Percentiles rank a stretch among this genome's conserved stretches.
These are phyloP conservation scores for Wickerhamomyces hampshirensis DNA, from an alignment of 805 yeast species.

Conservation along the genomic window DNA sequence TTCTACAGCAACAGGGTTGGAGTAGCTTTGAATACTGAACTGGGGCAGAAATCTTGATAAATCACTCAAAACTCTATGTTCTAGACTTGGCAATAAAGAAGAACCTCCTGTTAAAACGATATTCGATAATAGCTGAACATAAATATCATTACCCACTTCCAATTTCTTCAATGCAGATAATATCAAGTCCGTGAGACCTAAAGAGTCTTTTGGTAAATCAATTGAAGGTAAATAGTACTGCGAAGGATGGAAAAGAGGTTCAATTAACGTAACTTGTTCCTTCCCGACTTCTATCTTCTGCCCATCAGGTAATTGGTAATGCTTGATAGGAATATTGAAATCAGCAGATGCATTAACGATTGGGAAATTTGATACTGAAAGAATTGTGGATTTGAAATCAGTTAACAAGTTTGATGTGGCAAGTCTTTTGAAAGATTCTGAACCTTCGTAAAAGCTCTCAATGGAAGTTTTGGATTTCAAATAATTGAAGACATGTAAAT, in stretches of 20 bases:
- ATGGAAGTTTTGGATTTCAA: conserved; percentile 30
- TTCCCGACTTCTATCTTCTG: conserved; percentile 41
- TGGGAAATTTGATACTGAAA: conserved; percentile 35
- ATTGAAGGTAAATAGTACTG: conserved; percentile 38
- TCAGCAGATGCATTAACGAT: conserved; percentile 29
- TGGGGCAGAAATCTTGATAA: conserved; percentile 61
- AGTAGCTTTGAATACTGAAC: conserved; percentile 49
- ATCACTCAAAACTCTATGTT: conserved; percentile 62
- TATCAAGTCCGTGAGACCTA: conserved; percentile 33
- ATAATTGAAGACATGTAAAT: conserved; percentile 53
- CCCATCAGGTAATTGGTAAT: conserved; percentile 60
- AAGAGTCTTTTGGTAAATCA: conserved; percentile 14
- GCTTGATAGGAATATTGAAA: conserved; percentile 31
- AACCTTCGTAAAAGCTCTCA: conserved; percentile 23
- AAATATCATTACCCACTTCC: conserved; percentile 36
- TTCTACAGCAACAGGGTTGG: conserved; percentile 61
- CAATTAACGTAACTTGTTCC: conserved; percentile 53
- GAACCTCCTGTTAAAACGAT: conserved; percentile 74
- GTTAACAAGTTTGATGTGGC: conserved; percentile 37
- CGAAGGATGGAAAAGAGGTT: conserved; percentile 68
- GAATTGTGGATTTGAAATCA: conserved; percentile 43
- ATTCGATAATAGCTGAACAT: conserved; percentile 46
- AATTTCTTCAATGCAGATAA: conserved; percentile 37
- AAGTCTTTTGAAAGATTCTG: conserved; percentile 34
- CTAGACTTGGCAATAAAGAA: conserved; percentile 64